Conservation (phyloP, 169 alveolate genomes). For the Plasmodium cynomolgi region DNA sequence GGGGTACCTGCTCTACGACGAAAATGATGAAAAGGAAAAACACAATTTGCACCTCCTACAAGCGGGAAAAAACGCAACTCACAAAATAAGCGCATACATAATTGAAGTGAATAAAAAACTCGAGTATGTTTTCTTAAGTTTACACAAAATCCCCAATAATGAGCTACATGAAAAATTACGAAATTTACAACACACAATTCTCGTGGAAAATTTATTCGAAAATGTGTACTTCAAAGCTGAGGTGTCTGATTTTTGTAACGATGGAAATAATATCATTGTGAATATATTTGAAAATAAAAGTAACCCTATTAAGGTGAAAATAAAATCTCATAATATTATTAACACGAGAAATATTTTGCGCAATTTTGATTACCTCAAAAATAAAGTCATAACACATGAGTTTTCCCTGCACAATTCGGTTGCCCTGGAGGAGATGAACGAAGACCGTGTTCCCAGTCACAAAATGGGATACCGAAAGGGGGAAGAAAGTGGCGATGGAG, state of each 20-base stretch:
- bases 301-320: conserved; percentile 46
- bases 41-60: background rate
- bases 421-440: background rate
- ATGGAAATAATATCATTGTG: conserved; percentile 71
- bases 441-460: background rate
- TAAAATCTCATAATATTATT: conserved; percentile 70
- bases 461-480: conserved; percentile 2
- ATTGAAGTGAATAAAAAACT: conserved; percentile 69
- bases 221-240: conserved; percentile 72
- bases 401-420: background rate
- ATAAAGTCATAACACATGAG: conserved; percentile 44
- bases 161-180: conserved; percentile 12
- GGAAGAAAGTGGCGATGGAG: background rate
- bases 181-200: conserved; percentile 44
- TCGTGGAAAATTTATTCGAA: conserved; percentile 67
- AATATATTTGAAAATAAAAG: conserved; percentile 58
- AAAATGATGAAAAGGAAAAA: background rate
- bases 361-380: conserved; percentile 71
- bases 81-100: conserved; percentile 68
- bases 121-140: conserved; percentile 66
- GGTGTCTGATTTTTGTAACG: conserved; percentile 54
- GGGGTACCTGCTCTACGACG: conserved; percentile 62
- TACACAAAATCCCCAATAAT: conserved; percentile 21
- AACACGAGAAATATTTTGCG: conserved; percentile 66
- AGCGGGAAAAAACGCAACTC: background rate